Percentiles rank a stretch among this genome's conserved stretches.
Conservation (phyloP, 441 rosid species). For the Adansonia rubrostipa region DNA sequence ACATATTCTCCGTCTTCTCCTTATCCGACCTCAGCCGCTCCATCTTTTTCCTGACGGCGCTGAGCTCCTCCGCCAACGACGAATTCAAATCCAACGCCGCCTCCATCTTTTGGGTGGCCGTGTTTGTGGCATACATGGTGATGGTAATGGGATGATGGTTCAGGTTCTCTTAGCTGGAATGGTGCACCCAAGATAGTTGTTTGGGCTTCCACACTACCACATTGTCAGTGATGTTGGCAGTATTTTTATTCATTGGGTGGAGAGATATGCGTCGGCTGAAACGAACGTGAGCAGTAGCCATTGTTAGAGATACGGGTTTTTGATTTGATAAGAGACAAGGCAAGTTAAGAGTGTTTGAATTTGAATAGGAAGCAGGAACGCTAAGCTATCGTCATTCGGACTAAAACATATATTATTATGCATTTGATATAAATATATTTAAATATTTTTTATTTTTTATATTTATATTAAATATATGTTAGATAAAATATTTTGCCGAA, state of each 20-base stretch:
- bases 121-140: not conserved
- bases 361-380: too few species aligned
- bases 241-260: constrained; percentile 42
- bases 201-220: constrained; percentile 23
- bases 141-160: not conserved
- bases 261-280: constrained; percentile 57
- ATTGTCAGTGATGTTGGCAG: constrained; percentile 2
- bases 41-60: constrained; percentile 57
- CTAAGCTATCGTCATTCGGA: too few species aligned
- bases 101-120: constrained; percentile 25
- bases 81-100: constrained; percentile 18
- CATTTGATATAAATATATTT: too few species aligned
- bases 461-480: too few species aligned
- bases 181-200: constrained; percentile 23
- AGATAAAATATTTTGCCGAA: too few species aligned
- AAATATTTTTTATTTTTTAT: too few species aligned
- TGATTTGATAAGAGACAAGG: not conserved
- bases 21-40: constrained; percentile 57
- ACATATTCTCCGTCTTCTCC: constrained; percentile 56
- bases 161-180: constrained; percentile 52
- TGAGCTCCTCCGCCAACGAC: constrained; percentile 65
- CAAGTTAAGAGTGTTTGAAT: not conserved
- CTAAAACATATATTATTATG: too few species aligned
- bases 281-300: constrained; percentile 34
- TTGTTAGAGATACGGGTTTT: constrained; percentile 32